Evolutionary conservation across 1,284 basidiomycete species (phyloP), one percentile per base, ranked within the genome.

Genomic region (Cryptococcus amylolentus): DNA sequence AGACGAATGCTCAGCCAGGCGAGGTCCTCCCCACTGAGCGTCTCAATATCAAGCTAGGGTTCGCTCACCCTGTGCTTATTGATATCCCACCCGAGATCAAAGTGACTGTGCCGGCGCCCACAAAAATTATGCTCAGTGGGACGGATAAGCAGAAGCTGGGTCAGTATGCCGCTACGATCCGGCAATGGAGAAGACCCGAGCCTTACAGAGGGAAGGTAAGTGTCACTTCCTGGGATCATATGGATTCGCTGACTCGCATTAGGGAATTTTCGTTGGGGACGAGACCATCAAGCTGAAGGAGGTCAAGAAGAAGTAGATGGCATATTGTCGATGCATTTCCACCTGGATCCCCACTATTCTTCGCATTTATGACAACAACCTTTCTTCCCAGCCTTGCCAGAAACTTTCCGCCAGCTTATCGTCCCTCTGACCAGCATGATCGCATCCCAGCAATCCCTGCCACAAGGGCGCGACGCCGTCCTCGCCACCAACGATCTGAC

Each of bases 201-300:
- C 94, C 94, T 20, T 98, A 98, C 80, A 93, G 98, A 80, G 93
- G 92, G 68, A 94, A 96, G 83, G 91, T 91, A 70, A 56, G 86
- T 78, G 45, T 8, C 4, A 20, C 26, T 13, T 20, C 18, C 44
- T 5, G 16, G 1, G 50, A 1, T 18, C 20, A 55, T 55, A 35
- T 56, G 41, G 10, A 20, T 12, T 27, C 31, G 14, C 49, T 50
- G 31, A 42, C 26, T 8, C 39, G 9, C 23, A 60, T 20, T 64
- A 93, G 87, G 94, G 94, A 59, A 87, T 98, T 63, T 96, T 97
- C 73, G 85, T 97, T 49, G 88, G 88, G 31, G 84, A 85, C 65
- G 93, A 98, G 78, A 88, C 86, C 48, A 88, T 96, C 68, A 84
- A 87, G 72, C 86, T 96, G 62, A 95, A 91, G 80, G 86, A 86